phyloP scores from a whole-genome alignment of 2,329 filamentous ascomycete species.

The Aspergillus vadensis region DNA sequence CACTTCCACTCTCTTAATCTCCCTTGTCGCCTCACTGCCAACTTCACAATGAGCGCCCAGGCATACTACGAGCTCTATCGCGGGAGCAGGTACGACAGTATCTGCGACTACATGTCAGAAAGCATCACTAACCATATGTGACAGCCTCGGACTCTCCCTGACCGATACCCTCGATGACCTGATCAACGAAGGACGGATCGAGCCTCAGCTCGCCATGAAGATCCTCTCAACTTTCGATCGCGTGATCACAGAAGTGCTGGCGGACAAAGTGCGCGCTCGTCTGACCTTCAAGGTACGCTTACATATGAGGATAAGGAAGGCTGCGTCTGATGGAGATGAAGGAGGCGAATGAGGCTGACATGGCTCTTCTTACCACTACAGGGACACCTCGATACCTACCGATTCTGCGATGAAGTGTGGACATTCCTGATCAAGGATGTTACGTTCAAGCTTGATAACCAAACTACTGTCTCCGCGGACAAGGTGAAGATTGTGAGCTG shows the following conservation, averaged over 20 bases:
- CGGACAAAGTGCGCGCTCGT: constrained; percentile 87
- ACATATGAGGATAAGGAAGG: not conserved
- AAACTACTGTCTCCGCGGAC: constrained; percentile 74
- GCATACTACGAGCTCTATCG: constrained; percentile 94
- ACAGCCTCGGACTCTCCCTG: constrained; percentile 85
- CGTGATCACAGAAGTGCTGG: constrained; percentile 84
- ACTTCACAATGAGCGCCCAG: constrained; percentile 51
- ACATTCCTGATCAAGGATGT: constrained; percentile 99
- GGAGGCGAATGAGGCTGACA: constrained; percentile 19
- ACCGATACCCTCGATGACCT: constrained; percentile 97
- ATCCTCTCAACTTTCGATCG: constrained; percentile 95
- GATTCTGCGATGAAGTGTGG: constrained; percentile 99
- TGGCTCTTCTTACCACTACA: constrained; percentile 41
- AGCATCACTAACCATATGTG: constrained; percentile 8
- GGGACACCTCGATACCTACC: constrained; percentile 97
- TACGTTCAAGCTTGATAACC: constrained; percentile 94
- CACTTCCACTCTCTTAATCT: constrained; percentile 9
- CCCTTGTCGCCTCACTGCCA: constrained; percentile 7
- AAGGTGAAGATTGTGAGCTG: constrained; percentile 99
- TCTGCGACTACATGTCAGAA: not conserved
- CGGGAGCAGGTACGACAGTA: constrained; percentile 77
- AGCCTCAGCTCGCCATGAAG: constrained; percentile 98
- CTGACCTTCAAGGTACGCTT: constrained; percentile 85
- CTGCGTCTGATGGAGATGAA: not conserved
- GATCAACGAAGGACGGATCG: constrained; percentile 91